These are phyloP conservation scores for Zymoseptoria ardabiliae DNA, from an alignment of 2,329 filamentous ascomycete species.

Conservation along the genomic window DNA sequence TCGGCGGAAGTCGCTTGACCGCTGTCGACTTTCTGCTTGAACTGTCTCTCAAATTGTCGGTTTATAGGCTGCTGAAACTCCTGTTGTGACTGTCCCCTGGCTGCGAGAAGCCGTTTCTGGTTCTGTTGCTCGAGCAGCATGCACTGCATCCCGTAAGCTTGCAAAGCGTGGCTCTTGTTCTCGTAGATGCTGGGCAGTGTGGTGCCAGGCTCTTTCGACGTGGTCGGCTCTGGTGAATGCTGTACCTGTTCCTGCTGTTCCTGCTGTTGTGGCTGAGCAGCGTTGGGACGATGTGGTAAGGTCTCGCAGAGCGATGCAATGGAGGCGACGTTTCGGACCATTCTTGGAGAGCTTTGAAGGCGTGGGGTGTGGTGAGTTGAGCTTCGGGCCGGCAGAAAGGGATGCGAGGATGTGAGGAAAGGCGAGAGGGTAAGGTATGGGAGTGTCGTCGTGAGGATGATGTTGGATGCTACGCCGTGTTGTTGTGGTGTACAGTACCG, in stretches of 20 bases:
- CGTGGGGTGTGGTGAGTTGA: background rate
- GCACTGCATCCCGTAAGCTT: background rate
- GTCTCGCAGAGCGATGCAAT: slow-evolving; percentile 21
- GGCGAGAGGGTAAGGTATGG: background rate
- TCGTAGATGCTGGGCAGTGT: slow-evolving; percentile 8
- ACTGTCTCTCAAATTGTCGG: slow-evolving; percentile 11
- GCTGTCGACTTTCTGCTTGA: slow-evolving; percentile 20
- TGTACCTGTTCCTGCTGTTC: background rate
- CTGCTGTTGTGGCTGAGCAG: background rate
- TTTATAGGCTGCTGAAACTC: no score
- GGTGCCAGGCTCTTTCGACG: background rate
- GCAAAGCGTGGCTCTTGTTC: background rate
- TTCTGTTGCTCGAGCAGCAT: background rate
- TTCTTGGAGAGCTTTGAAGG: slow-evolving; percentile 1
- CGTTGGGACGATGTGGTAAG: slow-evolving; percentile 13
- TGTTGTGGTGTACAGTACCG: background rate
- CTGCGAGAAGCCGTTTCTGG: background rate
- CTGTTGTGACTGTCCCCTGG: no score
- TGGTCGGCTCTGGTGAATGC: background rate
- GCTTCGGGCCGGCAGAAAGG: background rate
- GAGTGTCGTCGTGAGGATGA: background rate
- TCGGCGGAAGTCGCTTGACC: slow-evolving; percentile 16
- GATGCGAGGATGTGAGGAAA: background rate
- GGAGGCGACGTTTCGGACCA: slow-evolving; percentile 26
- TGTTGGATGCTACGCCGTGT: background rate